Evolutionary conservation across 495 filamentous ascomycete species (phyloP).

Genomic region (Collariella sp.): DNA sequence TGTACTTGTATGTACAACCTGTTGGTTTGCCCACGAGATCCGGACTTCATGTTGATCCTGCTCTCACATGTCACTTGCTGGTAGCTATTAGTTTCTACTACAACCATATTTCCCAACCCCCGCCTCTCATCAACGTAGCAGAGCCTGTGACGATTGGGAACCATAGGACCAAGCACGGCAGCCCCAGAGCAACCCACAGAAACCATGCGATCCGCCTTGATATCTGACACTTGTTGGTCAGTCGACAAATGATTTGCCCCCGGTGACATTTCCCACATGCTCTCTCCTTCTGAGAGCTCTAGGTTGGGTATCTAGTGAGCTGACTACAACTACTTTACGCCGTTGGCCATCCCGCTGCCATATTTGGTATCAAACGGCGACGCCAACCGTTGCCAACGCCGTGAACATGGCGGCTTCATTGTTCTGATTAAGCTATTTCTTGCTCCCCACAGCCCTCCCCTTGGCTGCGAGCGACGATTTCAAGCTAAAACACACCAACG

Average conservation of each 20-base stretch:
- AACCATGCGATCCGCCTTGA: constrained; percentile 16
- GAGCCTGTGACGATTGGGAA: constrained; percentile 25
- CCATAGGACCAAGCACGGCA: constrained; percentile 14
- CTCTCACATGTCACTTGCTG: no score
- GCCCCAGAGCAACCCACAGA: constrained; percentile 7
- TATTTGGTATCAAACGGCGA: constrained; percentile 30
- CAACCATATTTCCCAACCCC: constrained; percentile 5
- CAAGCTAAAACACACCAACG: constrained; percentile 21
- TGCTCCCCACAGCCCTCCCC: constrained; percentile 11
- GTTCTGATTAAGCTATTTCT: constrained; percentile 19
- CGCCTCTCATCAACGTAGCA: constrained; percentile 26
- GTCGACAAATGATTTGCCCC: constrained; percentile 12
- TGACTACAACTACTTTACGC: not conserved
- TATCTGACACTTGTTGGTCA: constrained; percentile 18
- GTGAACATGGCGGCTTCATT: constrained; percentile 28
- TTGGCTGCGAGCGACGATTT: constrained; percentile 22
- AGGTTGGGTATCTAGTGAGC: not conserved
- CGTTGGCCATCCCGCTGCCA: constrained; percentile 11
- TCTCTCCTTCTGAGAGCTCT: not conserved
- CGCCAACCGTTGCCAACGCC: constrained; percentile 34
- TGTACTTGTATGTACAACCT: no score
- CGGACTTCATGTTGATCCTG: no score
- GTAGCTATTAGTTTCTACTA: no score
- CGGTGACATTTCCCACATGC: constrained; percentile 8
- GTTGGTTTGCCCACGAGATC: no score